These are phyloP conservation scores for Botrytis cinerea DNA, from an alignment of 2,329 filamentous ascomycete genomes.

Conservation along the genomic window DNA sequence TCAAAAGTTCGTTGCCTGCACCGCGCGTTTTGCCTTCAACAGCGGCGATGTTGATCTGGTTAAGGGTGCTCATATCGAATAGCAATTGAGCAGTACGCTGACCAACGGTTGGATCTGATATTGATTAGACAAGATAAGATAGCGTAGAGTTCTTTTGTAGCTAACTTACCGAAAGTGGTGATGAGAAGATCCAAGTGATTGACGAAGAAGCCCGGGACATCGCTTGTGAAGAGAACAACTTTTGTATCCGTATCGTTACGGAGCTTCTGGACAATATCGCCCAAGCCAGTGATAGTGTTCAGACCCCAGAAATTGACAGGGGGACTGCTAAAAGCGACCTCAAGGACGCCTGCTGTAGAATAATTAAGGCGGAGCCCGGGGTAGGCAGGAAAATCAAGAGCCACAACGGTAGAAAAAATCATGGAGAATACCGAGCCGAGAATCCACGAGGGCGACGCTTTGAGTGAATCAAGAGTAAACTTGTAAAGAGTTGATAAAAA, in stretches of 20 bases:
- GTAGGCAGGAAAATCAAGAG: not conserved
- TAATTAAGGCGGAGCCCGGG: not conserved
- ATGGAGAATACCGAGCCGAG: not conserved
- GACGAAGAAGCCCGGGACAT: not conserved
- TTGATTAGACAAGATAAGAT: not conserved
- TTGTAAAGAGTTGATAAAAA: not conserved
- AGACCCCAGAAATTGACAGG: not conserved
- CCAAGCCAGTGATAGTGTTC: not conserved
- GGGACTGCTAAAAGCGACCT: not conserved
- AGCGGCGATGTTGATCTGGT: slow-evolving; percentile 25
- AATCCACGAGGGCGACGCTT: not conserved
- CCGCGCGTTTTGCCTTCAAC: slow-evolving; percentile 24
- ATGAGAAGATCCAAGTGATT: slow-evolving; percentile 1
- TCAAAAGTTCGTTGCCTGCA: slow-evolving; percentile 23
- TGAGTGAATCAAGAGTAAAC: not conserved
- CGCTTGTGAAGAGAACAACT: slow-evolving; percentile 5
- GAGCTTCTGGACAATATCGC: not conserved
- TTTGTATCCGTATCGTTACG: not conserved
- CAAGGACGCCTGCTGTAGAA: not conserved
- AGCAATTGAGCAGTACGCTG: not conserved
- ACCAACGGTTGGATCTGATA: not conserved
- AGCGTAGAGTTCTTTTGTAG: not conserved
- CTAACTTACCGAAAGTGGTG: not conserved
- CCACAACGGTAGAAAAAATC: not conserved
- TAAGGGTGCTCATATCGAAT: slow-evolving; percentile 4